Percentiles rank a stretch among this genome's conserved stretches.
Conservation (phyloP, 1,139 yeast genomes). For the Diutina scorzettiae region DNA sequence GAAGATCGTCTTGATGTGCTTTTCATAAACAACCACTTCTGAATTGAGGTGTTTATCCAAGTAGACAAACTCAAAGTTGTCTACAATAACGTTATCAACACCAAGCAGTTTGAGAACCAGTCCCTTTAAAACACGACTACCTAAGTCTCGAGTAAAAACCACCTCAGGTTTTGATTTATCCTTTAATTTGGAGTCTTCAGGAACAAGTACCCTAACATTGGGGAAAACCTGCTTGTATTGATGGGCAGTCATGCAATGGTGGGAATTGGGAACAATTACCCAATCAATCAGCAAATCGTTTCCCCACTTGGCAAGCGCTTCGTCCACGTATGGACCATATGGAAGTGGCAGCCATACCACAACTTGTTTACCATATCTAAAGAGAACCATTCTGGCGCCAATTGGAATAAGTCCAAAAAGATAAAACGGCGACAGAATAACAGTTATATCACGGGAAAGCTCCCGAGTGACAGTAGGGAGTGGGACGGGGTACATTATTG, state of each 20-base stretch:
- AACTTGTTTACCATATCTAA: slow-evolving; percentile 7
- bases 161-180: slow-evolving; percentile 11
- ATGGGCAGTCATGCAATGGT: slow-evolving; percentile 43
- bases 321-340: slow-evolving; percentile 8
- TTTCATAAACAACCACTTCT: slow-evolving; percentile 42
- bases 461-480: slow-evolving; percentile 7
- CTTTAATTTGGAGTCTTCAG: slow-evolving; percentile 23
- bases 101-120: slow-evolving; percentile 14
- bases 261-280: slow-evolving; percentile 38
- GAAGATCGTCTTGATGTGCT: slow-evolving; percentile 32
- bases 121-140: background rate
- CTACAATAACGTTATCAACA: slow-evolving; percentile 17
- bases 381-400: slow-evolving; percentile 10
- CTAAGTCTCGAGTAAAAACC: slow-evolving; percentile 6
- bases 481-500: slow-evolving; percentile 8
- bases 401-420: slow-evolving; percentile 6
- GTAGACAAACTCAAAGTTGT: slow-evolving; percentile 42
- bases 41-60: slow-evolving; percentile 42
- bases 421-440: slow-evolving; percentile 8
- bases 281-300: background rate
- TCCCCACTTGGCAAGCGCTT: slow-evolving; percentile 6
- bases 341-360: slow-evolving; percentile 9
- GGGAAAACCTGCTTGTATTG: slow-evolving; percentile 40
- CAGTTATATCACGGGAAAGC: slow-evolving; percentile 8
- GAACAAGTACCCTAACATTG: slow-evolving; percentile 36